These are phyloP conservation scores for Talaromyces sp. DNA, from an alignment of 2,329 filamentous ascomycete species.

Conservation along the genomic window DNA sequence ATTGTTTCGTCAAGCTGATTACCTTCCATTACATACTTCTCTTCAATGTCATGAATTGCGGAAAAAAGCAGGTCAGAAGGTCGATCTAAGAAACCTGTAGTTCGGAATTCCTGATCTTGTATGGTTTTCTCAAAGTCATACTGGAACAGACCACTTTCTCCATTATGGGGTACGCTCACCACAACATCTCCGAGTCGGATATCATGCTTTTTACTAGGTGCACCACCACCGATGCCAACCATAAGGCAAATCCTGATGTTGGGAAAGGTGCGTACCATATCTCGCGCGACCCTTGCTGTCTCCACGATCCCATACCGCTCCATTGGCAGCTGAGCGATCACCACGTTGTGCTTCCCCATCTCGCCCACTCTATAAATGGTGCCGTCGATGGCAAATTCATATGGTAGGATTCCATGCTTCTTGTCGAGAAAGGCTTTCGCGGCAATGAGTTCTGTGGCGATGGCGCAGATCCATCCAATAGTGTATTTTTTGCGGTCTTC, in stretches of 20 bases:
- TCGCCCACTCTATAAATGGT: conserved; percentile 27
- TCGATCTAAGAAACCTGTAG: conserved; percentile 15
- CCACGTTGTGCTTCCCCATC: conserved; percentile 26
- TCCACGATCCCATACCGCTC: conserved; percentile 25
- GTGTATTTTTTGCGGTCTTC: not conserved
- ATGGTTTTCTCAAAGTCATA: conserved; percentile 18
- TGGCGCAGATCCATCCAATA: conserved; percentile 35
- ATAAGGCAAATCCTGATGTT: conserved; percentile 35
- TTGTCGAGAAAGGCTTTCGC: conserved; percentile 39
- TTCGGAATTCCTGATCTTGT: conserved; percentile 13
- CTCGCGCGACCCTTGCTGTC: conserved; percentile 25
- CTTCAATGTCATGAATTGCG: conserved; percentile 13
- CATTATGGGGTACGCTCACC: conserved; percentile 8
- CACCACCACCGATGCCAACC: conserved; percentile 40
- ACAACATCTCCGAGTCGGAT: conserved; percentile 27
- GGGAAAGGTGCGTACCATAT: conserved; percentile 26
- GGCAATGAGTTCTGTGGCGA: conserved; percentile 33
- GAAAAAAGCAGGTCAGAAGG: conserved; percentile 13
- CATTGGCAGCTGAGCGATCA: conserved; percentile 26
- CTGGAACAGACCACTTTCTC: conserved; percentile 14
- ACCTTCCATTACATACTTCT: conserved; percentile 7
- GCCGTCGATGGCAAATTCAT: conserved; percentile 16
- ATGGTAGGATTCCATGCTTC: conserved; percentile 20
- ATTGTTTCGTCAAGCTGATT: conserved; percentile 40
- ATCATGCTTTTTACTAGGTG: conserved; percentile 19